Percentiles rank a stretch among this genome's conserved stretches.
Evolutionary conservation across 169 alveolate genomes (phyloP).

Genomic region (Plasmodium gallinaceum): DNA sequence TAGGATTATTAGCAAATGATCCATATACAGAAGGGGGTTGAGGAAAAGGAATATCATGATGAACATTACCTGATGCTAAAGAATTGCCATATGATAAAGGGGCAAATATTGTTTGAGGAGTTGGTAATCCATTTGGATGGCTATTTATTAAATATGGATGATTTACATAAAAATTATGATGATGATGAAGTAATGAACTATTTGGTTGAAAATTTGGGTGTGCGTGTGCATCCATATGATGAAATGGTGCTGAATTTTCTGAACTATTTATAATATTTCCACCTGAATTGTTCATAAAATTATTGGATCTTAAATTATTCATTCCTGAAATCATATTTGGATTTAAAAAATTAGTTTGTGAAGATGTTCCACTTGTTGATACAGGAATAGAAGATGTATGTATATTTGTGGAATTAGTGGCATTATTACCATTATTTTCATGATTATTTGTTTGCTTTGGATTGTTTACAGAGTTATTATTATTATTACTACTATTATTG

Average conservation of each 20-base stretch:
- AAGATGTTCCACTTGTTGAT: background rate
- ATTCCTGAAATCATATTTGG: conserved; percentile 33
- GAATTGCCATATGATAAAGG: conserved; percentile 17
- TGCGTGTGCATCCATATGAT: conserved; percentile 14
- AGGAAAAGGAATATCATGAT: conserved; percentile 53
- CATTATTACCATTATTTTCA: conserved; percentile 3
- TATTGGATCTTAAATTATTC: conserved; percentile 25
- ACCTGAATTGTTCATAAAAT: conserved; percentile 36
- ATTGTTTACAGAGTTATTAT: background rate
- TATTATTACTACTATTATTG: background rate
- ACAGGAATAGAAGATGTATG: background rate
- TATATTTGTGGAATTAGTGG: background rate
- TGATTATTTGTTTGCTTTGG: conserved; percentile 7
- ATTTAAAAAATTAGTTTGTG: conserved; percentile 45
- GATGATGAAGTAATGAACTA: conserved; percentile 72
- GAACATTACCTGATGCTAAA: conserved; percentile 25
- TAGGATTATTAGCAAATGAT: conserved; percentile 27
- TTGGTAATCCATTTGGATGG: conserved; percentile 68
- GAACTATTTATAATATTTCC: conserved; percentile 35
- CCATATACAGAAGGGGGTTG: conserved; percentile 63
- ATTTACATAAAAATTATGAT: conserved; percentile 28
- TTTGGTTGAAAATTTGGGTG: conserved; percentile 57
- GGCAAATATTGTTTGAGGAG: conserved; percentile 46
- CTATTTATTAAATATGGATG: conserved; percentile 37
- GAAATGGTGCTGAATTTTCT: conserved; percentile 50